phyloP scores from a whole-genome alignment of 257 asterid species.

The Fraxinus anomala region DNA sequence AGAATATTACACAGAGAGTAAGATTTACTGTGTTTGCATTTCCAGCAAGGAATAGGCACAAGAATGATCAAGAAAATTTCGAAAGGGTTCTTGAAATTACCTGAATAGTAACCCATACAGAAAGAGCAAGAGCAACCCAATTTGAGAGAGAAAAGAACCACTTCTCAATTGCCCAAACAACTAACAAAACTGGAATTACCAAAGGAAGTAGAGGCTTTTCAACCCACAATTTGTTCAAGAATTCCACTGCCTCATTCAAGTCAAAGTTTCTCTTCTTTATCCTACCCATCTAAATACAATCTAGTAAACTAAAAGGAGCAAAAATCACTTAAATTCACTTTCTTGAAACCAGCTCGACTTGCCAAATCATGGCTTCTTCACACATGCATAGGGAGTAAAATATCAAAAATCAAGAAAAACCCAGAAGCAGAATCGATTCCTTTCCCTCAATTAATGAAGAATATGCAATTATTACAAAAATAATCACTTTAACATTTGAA shows the following conservation, averaged over 20 bases:
- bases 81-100: conserved; percentile 29
- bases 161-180: conserved; percentile 81
- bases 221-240: conserved; percentile 53
- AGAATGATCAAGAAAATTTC: not conserved
- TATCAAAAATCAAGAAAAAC: not conserved
- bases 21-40: not conserved
- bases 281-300: conserved; percentile 45
- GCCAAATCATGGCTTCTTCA: not conserved
- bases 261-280: conserved; percentile 56
- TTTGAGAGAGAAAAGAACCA: conserved; percentile 81
- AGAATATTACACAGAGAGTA: not conserved
- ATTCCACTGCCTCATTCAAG: conserved; percentile 46
- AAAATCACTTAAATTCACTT: conserved; percentile 11
- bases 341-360: conserved; percentile 5
- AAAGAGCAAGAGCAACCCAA: conserved; percentile 87
- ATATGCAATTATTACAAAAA: not conserved
- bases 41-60: not conserved
- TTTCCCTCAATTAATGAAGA: not conserved
- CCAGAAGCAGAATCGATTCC: conserved; percentile 30
- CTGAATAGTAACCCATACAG: conserved; percentile 90
- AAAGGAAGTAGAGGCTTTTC: conserved; percentile 76
- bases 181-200: conserved; percentile 54
- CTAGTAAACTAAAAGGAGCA: not conserved
- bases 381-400: no score
- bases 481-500: not conserved